A percentile compares a stretch with the other conserved stretches of the same genome.
Evolutionary conservation across 331 rosid species (phyloP).

Genomic region (Ulmus americana): DNA sequence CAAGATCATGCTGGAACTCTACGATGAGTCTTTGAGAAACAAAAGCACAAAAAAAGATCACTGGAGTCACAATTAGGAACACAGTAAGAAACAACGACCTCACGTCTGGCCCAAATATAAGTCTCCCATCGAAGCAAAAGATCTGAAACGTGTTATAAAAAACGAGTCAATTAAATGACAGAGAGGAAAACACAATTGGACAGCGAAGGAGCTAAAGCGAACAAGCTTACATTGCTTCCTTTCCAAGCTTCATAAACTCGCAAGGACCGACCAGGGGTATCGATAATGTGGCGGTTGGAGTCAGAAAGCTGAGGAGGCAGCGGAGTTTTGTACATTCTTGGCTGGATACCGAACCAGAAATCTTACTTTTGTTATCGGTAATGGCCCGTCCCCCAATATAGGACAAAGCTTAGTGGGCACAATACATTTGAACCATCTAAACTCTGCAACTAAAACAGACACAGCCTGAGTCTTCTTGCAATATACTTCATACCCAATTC

Average conservation of each 20-base stretch:
- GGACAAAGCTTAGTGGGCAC: conserved; percentile 2
- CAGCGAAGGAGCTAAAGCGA: neutral
- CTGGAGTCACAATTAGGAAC: conserved; percentile 47
- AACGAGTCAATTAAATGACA: neutral
- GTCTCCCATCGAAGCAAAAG: conserved; percentile 50
- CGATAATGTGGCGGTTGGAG: conserved; percentile 27
- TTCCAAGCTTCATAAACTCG: conserved; percentile 36
- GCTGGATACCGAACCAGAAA: conserved; percentile 8
- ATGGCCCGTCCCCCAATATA: conserved; percentile 6
- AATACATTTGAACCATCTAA: neutral
- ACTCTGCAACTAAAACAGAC: neutral
- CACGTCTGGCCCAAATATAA: conserved; percentile 68
- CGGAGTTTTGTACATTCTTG: conserved; percentile 9
- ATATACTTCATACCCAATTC: too few species aligned
- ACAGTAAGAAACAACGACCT: conserved; percentile 48
- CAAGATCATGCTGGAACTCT: conserved; percentile 37
- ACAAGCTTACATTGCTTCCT: conserved; percentile 36
- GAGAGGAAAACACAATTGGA: neutral
- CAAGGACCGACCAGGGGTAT: conserved; percentile 21
- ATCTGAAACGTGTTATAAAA: conserved; percentile 34
- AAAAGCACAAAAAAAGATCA: conserved; percentile 46
- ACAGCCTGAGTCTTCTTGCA: neutral
- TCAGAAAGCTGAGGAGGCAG: conserved; percentile 25
- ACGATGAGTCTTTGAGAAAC: conserved; percentile 36
- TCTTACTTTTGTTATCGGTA: neutral